These are phyloP conservation scores for Petunia hybrid DNA, from an alignment of 305 asterid species.

Conservation along the genomic window DNA sequence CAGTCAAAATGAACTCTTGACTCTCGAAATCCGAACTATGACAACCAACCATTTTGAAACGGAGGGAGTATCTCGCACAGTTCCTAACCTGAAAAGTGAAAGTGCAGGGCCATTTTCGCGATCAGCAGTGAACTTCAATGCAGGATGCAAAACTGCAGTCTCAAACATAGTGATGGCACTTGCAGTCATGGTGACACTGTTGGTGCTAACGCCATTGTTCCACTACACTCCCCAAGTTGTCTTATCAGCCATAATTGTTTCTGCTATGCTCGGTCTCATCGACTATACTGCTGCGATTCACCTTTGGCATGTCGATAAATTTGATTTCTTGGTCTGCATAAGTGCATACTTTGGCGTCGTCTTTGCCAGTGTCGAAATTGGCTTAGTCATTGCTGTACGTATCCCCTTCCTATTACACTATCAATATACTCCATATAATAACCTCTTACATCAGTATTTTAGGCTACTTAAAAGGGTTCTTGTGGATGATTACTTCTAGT, in stretches of 20 bases:
- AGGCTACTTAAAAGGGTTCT: too few species aligned
- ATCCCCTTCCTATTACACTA: not conserved
- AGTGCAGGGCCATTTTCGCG: constrained; percentile 87
- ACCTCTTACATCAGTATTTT: too few species aligned
- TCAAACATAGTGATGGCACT: constrained; percentile 96
- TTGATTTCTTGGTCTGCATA: constrained; percentile 85
- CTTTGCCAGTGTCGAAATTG: constrained; percentile 76
- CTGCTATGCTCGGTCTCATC: constrained; percentile 96
- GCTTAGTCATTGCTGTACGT: constrained; percentile 78
- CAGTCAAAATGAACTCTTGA: too few species aligned
- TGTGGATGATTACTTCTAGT: too few species aligned
- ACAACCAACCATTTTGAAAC: too few species aligned
- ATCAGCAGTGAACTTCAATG: constrained; percentile 93
- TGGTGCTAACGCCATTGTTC: constrained; percentile 80
- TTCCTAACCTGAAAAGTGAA: not conserved
- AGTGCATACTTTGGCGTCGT: constrained; percentile 83
- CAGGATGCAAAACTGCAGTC: constrained; percentile 96
- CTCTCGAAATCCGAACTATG: too few species aligned
- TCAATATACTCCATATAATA: too few species aligned
- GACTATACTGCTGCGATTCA: constrained; percentile 92
- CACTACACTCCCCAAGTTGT: constrained; percentile 94
- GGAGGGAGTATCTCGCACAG: not conserved
- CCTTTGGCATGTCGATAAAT: constrained; percentile 86
- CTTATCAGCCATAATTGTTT: constrained; percentile 74
- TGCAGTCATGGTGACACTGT: constrained; percentile 80